These are phyloP conservation scores for Plantago rigida DNA, from an alignment of 305 asterid species.

Conservation along the genomic window DNA sequence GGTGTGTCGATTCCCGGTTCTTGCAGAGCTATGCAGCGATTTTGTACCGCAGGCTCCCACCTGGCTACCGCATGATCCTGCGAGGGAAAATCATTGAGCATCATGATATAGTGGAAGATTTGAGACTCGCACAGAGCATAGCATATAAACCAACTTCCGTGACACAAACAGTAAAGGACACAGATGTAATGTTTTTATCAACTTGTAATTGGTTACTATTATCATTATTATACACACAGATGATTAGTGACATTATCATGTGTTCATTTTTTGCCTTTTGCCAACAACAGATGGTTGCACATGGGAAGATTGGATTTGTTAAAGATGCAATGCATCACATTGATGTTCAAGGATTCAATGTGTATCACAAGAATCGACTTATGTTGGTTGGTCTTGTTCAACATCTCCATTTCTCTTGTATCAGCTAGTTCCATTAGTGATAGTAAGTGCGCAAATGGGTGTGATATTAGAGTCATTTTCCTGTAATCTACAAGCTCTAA, in stretches of 20 bases:
- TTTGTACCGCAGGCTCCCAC: conserved; percentile 48
- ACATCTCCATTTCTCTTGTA: background rate
- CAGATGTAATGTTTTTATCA: conserved; percentile 30
- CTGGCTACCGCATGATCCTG: conserved; percentile 46
- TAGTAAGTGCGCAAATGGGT: background rate
- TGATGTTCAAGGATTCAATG: conserved; percentile 79
- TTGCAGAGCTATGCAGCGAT: conserved; percentile 62
- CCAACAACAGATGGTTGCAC: conserved; percentile 35
- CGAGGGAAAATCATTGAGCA: conserved; percentile 50
- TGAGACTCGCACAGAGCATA: conserved; percentile 26
- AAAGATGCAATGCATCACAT: conserved; percentile 61
- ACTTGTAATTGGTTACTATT: too few species aligned
- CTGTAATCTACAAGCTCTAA: background rate
- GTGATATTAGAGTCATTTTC: background rate
- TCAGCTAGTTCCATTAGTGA: background rate
- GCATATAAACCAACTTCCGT: background rate
- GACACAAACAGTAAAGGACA: conserved; percentile 21
- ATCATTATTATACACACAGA: background rate
- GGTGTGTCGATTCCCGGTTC: background rate
- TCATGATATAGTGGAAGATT: conserved; percentile 42
- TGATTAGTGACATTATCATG: background rate
- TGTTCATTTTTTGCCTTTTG: background rate
- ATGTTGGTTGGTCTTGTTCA: conserved; percentile 42
- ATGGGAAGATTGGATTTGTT: conserved; percentile 53
- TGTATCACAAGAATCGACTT: conserved; percentile 70